These are phyloP conservation scores for Dacryopinax primogenitus DNA, from an alignment of 768 basidiomycete genomes.

Conservation along the genomic window DNA sequence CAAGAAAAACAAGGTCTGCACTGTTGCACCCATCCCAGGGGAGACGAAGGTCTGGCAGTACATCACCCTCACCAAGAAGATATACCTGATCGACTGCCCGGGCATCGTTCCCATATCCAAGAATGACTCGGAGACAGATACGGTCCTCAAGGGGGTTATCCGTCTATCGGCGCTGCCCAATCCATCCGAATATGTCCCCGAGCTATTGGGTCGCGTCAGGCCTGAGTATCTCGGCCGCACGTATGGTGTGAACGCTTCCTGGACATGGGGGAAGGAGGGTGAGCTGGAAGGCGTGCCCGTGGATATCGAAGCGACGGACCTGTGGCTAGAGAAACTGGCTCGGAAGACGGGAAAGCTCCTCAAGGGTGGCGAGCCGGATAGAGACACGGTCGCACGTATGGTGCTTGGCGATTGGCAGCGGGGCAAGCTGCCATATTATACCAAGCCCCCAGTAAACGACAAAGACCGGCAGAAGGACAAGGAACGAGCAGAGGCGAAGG, in stretches of 20 bases:
- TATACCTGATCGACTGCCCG: constrained; percentile 98
- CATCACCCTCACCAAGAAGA: constrained; percentile 87
- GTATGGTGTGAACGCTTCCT: constrained; percentile 54
- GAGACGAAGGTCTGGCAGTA: constrained; percentile 99
- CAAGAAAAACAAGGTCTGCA: constrained; percentile 95
- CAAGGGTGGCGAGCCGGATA: constrained; percentile 88
- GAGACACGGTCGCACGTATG: constrained; percentile 87
- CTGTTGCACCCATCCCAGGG: constrained; percentile 90
- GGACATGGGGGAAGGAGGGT: constrained; percentile 34
- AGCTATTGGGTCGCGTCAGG: constrained; percentile 80
- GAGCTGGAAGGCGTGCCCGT: not conserved
- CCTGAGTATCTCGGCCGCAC: constrained; percentile 81
- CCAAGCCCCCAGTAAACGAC: constrained; percentile 75
- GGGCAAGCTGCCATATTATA: constrained; percentile 94
- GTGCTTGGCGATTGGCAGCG: constrained; percentile 93
- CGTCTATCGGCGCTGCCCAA: constrained; percentile 88
- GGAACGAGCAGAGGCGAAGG: constrained; percentile 17
- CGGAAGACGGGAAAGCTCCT: constrained; percentile 82
- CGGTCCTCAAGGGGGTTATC: constrained; percentile 91
- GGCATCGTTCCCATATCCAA: constrained; percentile 94
- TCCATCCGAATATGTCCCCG: constrained; percentile 84
- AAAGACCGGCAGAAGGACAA: constrained; percentile 35
- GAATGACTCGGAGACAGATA: constrained; percentile 76
- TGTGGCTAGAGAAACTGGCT: constrained; percentile 72
- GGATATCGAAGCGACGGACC: constrained; percentile 37